A percentile compares a stretch with the other conserved stretches of the same genome.
These are phyloP conservation scores for Rubroshorea leprosula DNA, from an alignment of 345 rosid species.

Conservation along the genomic window DNA sequence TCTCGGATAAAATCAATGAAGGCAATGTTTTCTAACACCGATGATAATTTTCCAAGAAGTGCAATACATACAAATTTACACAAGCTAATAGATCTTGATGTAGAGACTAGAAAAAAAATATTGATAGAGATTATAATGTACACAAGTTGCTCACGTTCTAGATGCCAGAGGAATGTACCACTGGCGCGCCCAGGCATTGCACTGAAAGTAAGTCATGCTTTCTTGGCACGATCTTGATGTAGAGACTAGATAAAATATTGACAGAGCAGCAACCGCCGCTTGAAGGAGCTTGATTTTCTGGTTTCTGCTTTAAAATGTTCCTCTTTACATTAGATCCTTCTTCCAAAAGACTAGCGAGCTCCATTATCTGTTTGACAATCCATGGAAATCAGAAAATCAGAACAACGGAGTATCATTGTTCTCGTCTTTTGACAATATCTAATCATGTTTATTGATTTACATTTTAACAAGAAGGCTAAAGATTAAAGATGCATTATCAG, in stretches of 20 bases:
- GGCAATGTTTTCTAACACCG: background rate
- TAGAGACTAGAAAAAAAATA: slow-evolving; percentile 1
- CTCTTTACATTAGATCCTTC: slow-evolving; percentile 82
- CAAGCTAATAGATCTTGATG: background rate
- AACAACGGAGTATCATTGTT: background rate
- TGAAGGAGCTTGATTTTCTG: slow-evolving; percentile 41
- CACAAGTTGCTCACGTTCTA: too few species aligned
- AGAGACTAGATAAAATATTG: slow-evolving; percentile 12
- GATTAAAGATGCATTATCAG: background rate
- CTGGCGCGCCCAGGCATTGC: too few species aligned
- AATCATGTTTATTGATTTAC: too few species aligned
- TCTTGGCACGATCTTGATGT: background rate
- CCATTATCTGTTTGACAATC: slow-evolving; percentile 63
- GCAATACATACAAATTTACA: slow-evolving; percentile 11
- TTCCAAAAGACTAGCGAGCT: slow-evolving; percentile 83
- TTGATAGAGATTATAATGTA: too few species aligned
- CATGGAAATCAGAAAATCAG: slow-evolving; percentile 1
- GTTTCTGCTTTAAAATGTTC: slow-evolving; percentile 64
- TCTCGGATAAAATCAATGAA: too few species aligned
- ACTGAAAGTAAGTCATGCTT: background rate
- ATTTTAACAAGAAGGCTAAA: too few species aligned
- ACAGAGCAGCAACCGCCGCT: slow-evolving; percentile 49
- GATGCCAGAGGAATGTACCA: too few species aligned
- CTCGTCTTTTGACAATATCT: background rate
- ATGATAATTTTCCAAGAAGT: background rate